phyloP scores from a whole-genome alignment of 106 monocot species.

The Narthecium ossifragum region DNA sequence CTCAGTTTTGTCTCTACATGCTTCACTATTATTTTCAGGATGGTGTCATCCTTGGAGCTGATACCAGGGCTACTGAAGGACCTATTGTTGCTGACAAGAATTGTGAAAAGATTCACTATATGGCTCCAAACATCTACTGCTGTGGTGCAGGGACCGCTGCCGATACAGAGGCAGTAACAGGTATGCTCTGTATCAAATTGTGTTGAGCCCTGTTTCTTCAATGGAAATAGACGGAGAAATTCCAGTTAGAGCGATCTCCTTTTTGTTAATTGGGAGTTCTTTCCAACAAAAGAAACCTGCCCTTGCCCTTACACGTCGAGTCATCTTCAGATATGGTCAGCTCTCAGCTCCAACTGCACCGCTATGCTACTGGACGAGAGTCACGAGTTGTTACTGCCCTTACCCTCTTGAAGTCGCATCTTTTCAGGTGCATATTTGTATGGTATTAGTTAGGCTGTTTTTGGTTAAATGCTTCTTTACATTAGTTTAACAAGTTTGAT shows the following conservation, averaged over 20 bases:
- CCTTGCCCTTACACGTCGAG: not conserved
- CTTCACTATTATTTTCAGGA: constrained; percentile 41
- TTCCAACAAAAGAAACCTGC: not conserved
- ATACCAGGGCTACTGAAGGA: constrained; percentile 98
- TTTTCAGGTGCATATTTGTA: constrained; percentile 75
- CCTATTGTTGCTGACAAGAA: constrained; percentile 99
- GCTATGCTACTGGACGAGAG: constrained; percentile 97
- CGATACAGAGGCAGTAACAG: constrained; percentile 97
- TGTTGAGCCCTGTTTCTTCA: too few species aligned
- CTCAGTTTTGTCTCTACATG: not conserved
- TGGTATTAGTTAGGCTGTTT: too few species aligned
- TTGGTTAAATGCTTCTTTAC: too few species aligned
- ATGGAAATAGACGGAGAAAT: too few species aligned
- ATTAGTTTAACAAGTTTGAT: not conserved
- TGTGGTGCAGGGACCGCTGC: constrained; percentile 99
- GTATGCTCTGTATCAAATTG: constrained; percentile 17
- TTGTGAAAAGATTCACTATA: constrained; percentile 98
- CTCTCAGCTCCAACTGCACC: constrained; percentile 90
- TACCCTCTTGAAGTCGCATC: constrained; percentile 84
- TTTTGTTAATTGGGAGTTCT: not conserved
- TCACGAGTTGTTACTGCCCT: constrained; percentile 97
- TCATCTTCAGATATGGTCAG: constrained; percentile 81
- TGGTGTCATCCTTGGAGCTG: constrained; percentile 96
- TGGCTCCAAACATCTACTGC: constrained; percentile 98
- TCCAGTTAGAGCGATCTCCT: too few species aligned